Evolutionary conservation across 1,284 basidiomycete species (phyloP).

Genomic region (Puccinia coronata): DNA sequence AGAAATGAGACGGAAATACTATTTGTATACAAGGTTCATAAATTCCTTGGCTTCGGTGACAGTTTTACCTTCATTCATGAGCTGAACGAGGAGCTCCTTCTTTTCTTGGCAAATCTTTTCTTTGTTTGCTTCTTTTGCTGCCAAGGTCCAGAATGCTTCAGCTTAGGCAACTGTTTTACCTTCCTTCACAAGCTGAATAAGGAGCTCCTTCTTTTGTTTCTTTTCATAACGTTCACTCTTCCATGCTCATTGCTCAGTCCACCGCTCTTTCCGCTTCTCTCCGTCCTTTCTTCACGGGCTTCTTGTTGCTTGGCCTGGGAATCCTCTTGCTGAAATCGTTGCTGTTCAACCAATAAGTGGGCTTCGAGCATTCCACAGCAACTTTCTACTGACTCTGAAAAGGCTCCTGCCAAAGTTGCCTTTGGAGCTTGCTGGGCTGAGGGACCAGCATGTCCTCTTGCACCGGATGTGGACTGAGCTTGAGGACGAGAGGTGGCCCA

Average conservation of each 20-base stretch:
- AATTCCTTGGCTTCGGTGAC: background rate
- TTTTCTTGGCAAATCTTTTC: background rate
- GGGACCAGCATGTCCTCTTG: background rate
- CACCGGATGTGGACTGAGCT: no score
- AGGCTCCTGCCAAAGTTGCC: background rate
- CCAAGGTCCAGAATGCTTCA: no score
- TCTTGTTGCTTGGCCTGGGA: background rate
- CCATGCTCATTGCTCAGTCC: background rate
- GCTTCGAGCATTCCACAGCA: background rate
- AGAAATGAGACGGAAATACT: background rate
- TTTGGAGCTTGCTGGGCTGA: background rate
- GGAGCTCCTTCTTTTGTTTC: background rate
- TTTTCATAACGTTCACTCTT: background rate
- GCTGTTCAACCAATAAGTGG: background rate
- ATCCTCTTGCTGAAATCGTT: background rate
- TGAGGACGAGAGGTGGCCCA: no score
- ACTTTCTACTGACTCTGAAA: background rate
- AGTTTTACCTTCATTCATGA: background rate
- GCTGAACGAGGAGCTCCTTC: background rate
- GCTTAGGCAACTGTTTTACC: no score
- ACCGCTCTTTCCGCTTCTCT: background rate
- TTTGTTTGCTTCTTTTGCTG: background rate
- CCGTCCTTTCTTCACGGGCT: background rate
- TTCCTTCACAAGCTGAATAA: no score
- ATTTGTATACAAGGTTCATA: background rate